Evolutionary conservation across 495 filamentous ascomycete genomes (phyloP).

Genomic region (Achaetomiella virescens): DNA sequence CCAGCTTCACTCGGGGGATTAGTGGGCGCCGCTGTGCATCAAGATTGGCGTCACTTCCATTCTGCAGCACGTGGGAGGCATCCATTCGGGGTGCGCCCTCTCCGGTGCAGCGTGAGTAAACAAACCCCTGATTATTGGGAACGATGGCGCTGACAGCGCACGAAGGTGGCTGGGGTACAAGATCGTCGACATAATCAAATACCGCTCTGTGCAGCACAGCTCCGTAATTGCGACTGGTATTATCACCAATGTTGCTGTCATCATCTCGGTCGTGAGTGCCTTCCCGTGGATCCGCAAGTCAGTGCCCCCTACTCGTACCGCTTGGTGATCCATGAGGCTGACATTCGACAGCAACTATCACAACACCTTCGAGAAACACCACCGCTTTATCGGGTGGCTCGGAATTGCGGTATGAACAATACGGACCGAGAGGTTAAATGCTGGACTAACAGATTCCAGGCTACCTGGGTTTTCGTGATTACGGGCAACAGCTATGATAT

Average conservation of each 20-base stretch:
- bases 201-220: constrained; percentile 24
- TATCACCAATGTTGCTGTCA: constrained; percentile 38
- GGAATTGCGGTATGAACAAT: constrained; percentile 33
- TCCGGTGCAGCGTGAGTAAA: constrained; percentile 36
- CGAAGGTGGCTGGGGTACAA: constrained; percentile 39
- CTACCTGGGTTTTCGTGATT: constrained; percentile 40
- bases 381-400: constrained; percentile 42
- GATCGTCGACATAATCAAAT: constrained; percentile 37
- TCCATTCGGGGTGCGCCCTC: constrained; percentile 41
- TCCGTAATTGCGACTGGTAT: constrained; percentile 37
- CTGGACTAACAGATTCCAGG: constrained; percentile 13
- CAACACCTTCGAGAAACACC: constrained; percentile 38
- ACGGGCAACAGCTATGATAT: constrained; percentile 37
- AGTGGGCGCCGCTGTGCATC: constrained; percentile 38
- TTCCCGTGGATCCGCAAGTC: constrained; percentile 45
- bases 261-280: constrained; percentile 39
- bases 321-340: background rate
- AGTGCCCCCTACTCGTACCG: constrained; percentile 11
- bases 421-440: background rate
- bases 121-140: background rate
- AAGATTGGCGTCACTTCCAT: constrained; percentile 37
- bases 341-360: constrained; percentile 27
- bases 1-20: background rate
- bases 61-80: constrained; percentile 41
- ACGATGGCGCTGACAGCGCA: constrained; percentile 8